Evolutionary conservation across 1,284 basidiomycete genomes (phyloP).

Genomic region (Fomes fomentarius): DNA sequence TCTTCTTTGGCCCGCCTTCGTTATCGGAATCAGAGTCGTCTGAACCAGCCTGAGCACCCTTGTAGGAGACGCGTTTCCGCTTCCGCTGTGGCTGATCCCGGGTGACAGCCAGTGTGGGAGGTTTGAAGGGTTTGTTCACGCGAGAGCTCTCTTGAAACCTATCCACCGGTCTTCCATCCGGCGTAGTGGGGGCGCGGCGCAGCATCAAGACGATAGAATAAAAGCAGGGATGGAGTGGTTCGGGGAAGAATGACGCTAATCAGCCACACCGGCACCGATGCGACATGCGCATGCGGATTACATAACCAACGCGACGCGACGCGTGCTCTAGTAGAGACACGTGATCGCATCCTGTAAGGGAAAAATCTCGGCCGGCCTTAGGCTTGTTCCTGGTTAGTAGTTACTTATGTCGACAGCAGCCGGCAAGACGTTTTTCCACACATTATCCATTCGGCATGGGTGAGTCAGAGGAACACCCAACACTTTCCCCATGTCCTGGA

Average conservation of each 20-base stretch:
- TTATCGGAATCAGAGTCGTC: conserved; percentile 45
- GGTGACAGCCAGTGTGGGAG: conserved; percentile 60
- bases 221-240: conserved; percentile 2
- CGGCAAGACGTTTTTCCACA: too few relatives aligned
- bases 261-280: neutral
- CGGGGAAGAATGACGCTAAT: conserved; percentile 2
- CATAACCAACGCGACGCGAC: conserved; percentile 20
- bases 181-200: conserved; percentile 66
- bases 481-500: conserved; percentile 13
- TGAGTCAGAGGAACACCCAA: too few relatives aligned
- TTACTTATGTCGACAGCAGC: neutral
- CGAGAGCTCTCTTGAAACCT: conserved; percentile 70
- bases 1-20: conserved; percentile 55
- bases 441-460: too few relatives aligned
- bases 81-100: conserved; percentile 74
- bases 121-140: conserved; percentile 81
- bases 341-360: conserved; percentile 11
- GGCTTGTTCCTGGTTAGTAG: too few relatives aligned
- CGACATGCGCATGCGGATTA: conserved; percentile 1
- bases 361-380: too few relatives aligned
- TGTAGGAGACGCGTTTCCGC: conserved; percentile 84
- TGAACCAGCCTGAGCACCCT: conserved; percentile 57
- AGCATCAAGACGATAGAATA: conserved; percentile 58
- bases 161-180: conserved; percentile 67
- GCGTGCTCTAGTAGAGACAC: conserved; percentile 14